Base-by-base conservation (phyloP, 2,329 filamentous ascomycete genomes). In the Colletotrichum sp. region DNA sequence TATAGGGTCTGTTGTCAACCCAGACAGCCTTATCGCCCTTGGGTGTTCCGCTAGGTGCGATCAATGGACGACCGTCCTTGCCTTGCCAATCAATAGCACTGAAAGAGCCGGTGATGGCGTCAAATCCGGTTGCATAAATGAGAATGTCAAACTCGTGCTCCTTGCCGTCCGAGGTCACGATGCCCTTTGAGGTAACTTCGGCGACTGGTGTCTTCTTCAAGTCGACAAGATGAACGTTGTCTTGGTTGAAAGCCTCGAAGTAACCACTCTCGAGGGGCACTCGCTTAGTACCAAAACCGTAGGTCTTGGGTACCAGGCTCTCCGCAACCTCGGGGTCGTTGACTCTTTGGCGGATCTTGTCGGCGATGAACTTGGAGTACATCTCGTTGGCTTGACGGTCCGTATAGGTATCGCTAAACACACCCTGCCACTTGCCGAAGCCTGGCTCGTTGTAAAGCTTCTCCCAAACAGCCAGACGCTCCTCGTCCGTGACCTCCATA, bases 221-320 rank as follows among this genome's bases (percentile, higher is more conserved):
- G 78, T 93, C 90, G 16, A 93, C 83, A 0, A 93, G 86, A 13
- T 85, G 84, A 6, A 93, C 91, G 76, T 91, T 88, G 0, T 84
- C 80, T 36, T 78, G 78, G 80, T 93, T 93, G 85, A 93, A 93
- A 0, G 87, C 77, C 6, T 84, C 78, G 0, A 93, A 85, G 77
- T 91, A 92, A 4, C 87, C 85, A 77, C 92, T 89, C 80, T 90
- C 89, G 80, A 92, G 92, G 47, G 84, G 87, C 0, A 91, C 90
- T 0, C 91, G 87, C 8, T 71, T 59, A 7, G 75, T 76, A 5
- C 73, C 73, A 33, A 76, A 76, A 12, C 75, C 75, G 36, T 76
- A 74, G 38, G 63, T 71, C 79, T 93, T 93, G 0, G 90, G 84
- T 77, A 90, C 89, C 6, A 92, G 84, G 6, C 80, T 84, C 36